Base-by-base conservation (phyloP, 2,329 filamentous ascomycete species). In the Ophiocordyceps unilateralis region DNA sequence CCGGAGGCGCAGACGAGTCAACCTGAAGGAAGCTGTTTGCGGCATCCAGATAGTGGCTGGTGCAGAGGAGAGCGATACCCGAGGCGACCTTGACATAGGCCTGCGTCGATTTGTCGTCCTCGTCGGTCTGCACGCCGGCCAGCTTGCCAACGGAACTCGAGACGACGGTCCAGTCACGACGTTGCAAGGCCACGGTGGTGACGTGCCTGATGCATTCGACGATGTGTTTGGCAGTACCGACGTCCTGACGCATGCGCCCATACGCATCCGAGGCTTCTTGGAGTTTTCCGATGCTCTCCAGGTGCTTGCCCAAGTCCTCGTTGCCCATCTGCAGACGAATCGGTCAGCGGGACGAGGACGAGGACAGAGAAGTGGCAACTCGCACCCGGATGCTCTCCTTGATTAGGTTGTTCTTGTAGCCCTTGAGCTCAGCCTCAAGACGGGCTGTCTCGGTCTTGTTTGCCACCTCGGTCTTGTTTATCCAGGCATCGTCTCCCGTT, bases 331-430 rank as follows among this genome's bases (percentile, higher is more conserved):
- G 51, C 17, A 39, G 17, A 36, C 20, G 37, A 10, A 40, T 39
- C n/a, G 42, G 48, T 52, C 40, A 48, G 44, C 30, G 23, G 24
- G 10, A 38, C 7, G 40, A 20, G 24, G 41, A 17, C 28, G 5
- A n/a, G 21, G 23, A 19, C 3, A 19, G 20, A 6, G 12, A 41
- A 15, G 28, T 30, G 38, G 32, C 7, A 4, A 17, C 9, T 43
- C 47, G 39, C 68, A 93, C 87, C 51, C 88, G 67, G 54, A 96
- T 94, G 64, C 87, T 95, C 64, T 98, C 91, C 58, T 95, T 94
- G 53, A 98, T 87, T 38, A 96, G 65, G 54, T 96, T 98, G 57
- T 95, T 94, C 63, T 91, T 94, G 62, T 96, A 96, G 1, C 81
- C 81, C 59, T 87, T 88, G 19, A 98, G 68, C 60, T 96, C 86